Evolutionary conservation across 352 stramenopile species (phyloP).

Genomic region (Pythium vanterpoolii): DNA sequence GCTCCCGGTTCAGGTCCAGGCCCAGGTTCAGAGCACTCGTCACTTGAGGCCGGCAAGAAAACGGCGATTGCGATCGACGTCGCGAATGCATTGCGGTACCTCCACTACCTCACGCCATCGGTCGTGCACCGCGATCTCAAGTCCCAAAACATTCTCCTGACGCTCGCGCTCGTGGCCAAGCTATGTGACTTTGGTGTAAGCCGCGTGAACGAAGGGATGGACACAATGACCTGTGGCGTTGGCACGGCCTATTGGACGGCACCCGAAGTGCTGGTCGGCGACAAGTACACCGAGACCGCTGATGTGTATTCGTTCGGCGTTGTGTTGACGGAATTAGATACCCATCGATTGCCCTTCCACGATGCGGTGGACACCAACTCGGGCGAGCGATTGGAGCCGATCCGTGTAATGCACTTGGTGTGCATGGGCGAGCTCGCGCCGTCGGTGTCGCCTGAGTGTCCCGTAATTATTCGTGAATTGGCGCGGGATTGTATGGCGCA

Average conservation of each 20-base stretch:
- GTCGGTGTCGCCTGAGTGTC: slow-evolving; percentile 21
- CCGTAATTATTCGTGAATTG: slow-evolving; percentile 19
- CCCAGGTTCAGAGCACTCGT: neutral
- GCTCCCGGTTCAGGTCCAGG: neutral
- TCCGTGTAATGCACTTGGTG: slow-evolving; percentile 24
- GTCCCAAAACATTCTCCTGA: slow-evolving; percentile 30
- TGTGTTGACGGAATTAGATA: slow-evolving; percentile 30
- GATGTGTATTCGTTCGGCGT: slow-evolving; percentile 42
- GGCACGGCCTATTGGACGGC: slow-evolving; percentile 41
- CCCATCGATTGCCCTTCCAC: slow-evolving; percentile 26
- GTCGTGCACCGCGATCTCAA: slow-evolving; percentile 34
- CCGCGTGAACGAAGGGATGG: slow-evolving; percentile 16
- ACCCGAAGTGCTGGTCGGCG: slow-evolving; percentile 37
- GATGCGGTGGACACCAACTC: slow-evolving; percentile 11
- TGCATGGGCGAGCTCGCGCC: slow-evolving; percentile 28
- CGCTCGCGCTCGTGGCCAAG: slow-evolving; percentile 28
- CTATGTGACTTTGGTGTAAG: slow-evolving; percentile 43
- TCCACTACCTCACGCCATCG: slow-evolving; percentile 18
- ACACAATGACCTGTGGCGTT: slow-evolving; percentile 37
- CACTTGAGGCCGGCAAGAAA: slow-evolving; percentile 11
- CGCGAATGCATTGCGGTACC: slow-evolving; percentile 23
- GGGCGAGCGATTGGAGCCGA: slow-evolving; percentile 17
- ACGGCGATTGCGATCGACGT: slow-evolving; percentile 28
- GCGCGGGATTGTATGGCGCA: slow-evolving; percentile 24
- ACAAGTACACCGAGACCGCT: slow-evolving; percentile 33